Percentiles rank a stretch among this genome's conserved stretches.
These are phyloP conservation scores for Madurella fahalii DNA, from an alignment of 2,329 filamentous ascomycete species.

Conservation along the genomic window DNA sequence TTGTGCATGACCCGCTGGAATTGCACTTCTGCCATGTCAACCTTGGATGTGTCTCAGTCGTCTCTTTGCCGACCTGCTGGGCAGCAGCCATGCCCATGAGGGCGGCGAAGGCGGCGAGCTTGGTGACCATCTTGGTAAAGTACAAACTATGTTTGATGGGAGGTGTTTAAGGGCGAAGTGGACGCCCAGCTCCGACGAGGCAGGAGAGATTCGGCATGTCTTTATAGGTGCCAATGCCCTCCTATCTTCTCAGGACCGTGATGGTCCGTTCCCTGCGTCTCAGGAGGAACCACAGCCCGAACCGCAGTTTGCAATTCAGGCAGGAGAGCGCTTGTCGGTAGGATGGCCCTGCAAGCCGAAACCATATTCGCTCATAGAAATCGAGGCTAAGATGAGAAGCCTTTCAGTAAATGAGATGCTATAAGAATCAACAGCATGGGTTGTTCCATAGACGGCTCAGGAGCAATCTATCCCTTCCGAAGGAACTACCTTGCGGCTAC, in stretches of 20 bases:
- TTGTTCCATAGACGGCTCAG: not conserved
- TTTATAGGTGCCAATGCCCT: not conserved
- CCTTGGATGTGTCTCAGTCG: constrained; percentile 47
- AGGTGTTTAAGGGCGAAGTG: not conserved
- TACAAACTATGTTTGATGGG: not conserved
- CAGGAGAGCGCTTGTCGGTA: constrained; percentile 1
- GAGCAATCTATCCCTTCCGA: constrained; percentile 2
- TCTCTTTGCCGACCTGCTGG: constrained; percentile 45
- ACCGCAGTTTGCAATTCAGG: not conserved
- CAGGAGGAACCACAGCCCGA: not conserved
- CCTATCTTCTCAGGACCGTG: not conserved
- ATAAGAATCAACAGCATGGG: not conserved
- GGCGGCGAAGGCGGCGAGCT: constrained; percentile 39
- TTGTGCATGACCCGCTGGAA: constrained; percentile 41
- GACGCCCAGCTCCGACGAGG: not conserved
- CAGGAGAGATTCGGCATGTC: not conserved
- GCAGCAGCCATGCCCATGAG: constrained; percentile 41
- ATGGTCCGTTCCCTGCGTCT: not conserved
- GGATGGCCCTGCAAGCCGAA: constrained; percentile 5
- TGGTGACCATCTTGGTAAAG: constrained; percentile 22
- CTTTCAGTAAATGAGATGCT: constrained; percentile 1
- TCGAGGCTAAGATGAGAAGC: not conserved
- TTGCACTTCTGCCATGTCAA: constrained; percentile 51
- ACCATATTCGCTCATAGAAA: not conserved
- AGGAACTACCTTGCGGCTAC: not conserved